phyloP scores from a whole-genome alignment of 2,329 filamentous ascomycete genomes.

The Penicillium sumatraense region DNA sequence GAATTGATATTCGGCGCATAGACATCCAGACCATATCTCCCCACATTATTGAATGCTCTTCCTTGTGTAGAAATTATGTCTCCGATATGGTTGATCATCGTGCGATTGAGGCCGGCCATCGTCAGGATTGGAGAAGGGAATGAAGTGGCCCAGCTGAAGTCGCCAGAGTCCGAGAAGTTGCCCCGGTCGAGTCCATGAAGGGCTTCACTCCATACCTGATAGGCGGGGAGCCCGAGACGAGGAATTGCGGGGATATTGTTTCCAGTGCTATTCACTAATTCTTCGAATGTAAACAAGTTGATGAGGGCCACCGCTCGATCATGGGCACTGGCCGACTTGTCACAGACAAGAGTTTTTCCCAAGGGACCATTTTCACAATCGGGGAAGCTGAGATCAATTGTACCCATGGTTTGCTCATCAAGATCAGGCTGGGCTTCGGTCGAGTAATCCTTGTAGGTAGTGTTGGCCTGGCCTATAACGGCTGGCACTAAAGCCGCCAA shows the following conservation, averaged over 20 bases:
- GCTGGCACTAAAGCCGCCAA: constrained; percentile 28
- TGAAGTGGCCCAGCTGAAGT: constrained; percentile 65
- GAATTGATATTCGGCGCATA: constrained; percentile 69
- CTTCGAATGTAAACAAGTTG: constrained; percentile 55
- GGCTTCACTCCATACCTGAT: constrained; percentile 64
- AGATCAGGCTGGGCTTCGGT: constrained; percentile 31
- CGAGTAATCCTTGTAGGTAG: constrained; percentile 32
- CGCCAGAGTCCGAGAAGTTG: constrained; percentile 56
- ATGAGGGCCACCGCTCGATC: constrained; percentile 56
- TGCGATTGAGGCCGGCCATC: constrained; percentile 67
- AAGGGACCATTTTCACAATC: constrained; percentile 58
- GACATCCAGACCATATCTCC: constrained; percentile 45
- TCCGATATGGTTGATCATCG: constrained; percentile 62
- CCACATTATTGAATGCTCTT: constrained; percentile 67
- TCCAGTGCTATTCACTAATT: constrained; percentile 61
- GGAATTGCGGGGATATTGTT: constrained; percentile 56
- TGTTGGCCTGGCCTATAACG: constrained; percentile 31
- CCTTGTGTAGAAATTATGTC: constrained; percentile 62
- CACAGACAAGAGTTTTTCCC: constrained; percentile 56
- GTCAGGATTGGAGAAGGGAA: constrained; percentile 69
- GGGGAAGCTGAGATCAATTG: constrained; percentile 45
- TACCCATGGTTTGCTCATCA: constrained; percentile 22
- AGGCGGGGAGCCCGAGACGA: constrained; percentile 61
- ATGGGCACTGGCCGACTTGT: constrained; percentile 46
- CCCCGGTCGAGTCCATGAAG: constrained; percentile 68